Evolutionary conservation across 2,329 filamentous ascomycete genomes (phyloP).

Genomic region (Endoconidiophora laricicola): DNA sequence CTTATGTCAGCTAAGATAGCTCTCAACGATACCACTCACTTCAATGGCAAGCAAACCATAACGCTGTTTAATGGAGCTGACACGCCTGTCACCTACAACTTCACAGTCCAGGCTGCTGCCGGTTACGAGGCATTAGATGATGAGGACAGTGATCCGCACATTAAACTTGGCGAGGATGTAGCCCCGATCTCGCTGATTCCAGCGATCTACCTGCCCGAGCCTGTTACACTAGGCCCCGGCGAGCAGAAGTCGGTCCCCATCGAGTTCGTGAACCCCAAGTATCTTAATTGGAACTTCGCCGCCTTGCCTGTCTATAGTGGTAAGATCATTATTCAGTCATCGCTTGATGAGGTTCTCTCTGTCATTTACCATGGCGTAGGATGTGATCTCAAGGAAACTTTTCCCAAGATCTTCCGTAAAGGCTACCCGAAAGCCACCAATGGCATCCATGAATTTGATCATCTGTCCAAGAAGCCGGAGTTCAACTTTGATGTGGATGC

Average conservation of each 20-base stretch:
- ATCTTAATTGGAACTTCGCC: constrained; percentile 15
- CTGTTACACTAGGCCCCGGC: constrained; percentile 17
- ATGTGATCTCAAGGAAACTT: constrained; percentile 3
- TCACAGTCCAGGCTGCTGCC: constrained; percentile 25
- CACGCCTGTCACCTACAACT: constrained; percentile 24
- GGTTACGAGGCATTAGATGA: constrained; percentile 22
- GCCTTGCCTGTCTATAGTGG: constrained; percentile 28
- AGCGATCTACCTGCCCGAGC: constrained; percentile 9
- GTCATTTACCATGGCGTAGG: constrained; percentile 24
- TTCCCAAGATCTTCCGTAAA: constrained; percentile 5
- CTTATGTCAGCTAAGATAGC: constrained; percentile 28
- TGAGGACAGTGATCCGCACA: constrained; percentile 2
- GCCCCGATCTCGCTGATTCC: constrained; percentile 3
- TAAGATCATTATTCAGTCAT: constrained; percentile 25
- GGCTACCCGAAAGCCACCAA: not conserved
- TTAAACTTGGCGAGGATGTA: constrained; percentile 4
- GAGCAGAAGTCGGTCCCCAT: constrained; percentile 14
- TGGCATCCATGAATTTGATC: not conserved
- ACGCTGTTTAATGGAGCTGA: constrained; percentile 28
- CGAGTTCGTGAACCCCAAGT: constrained; percentile 15
- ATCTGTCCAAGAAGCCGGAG: constrained; percentile 8
- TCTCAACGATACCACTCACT: constrained; percentile 32
- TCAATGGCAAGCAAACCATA: constrained; percentile 21
- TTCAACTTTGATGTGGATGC: constrained; percentile 12
- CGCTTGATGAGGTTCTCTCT: constrained; percentile 24